Evolutionary conservation across 2,329 filamentous ascomycete genomes (phyloP), one percentile per base, ranked within the genome.

Genomic region (Geosmithia morbida): DNA sequence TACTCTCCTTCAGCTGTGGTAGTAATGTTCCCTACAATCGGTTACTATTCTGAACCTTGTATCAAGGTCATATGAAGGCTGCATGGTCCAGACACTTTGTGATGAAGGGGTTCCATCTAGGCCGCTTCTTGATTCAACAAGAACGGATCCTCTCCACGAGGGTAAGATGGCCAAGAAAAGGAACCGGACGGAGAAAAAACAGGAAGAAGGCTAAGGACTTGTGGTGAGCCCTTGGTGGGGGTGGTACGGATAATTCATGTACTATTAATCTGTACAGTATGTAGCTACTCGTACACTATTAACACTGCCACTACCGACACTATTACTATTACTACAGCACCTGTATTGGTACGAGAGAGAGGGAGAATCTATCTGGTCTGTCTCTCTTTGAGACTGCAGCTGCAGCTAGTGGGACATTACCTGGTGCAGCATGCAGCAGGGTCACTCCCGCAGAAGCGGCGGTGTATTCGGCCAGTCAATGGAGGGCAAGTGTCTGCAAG

Each of bases 381-480:
- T 16, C 18, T 26, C 4, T 26, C 30, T 33, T 17, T 18, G 51
- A 53, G 49, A 45, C 53, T 51, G 47, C 53, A 17, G 41, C 53
- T 59, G 55, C 56, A 59, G 50, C 57, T 59, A 59, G 49, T 49
- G 54, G 49, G 55, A 59, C 56, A 59, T 59, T 59, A 58, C 55
- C 54, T 54, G 52, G 52, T 49, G 57, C 55, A 55, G 45, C 55
- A 53, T 49, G 57, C 55, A 55, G 46, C 56, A 55, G 52, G 56
- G 57, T 52, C 58, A 51, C 53, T 57, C 55, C 53, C 58, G 57
- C 57, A 59, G 56, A n/a, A 48, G 46, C 41, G 30, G 37, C 33
- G 42, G 46, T 33, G 41, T 18, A 41, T 11, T 17, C 30, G 47
- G 47, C 48, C 44, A 51, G 53, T 20, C 10, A 20, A 16, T 48